phyloP scores from a whole-genome alignment of 116 monocot species.

The Phalaenopsis hybrid region DNA sequence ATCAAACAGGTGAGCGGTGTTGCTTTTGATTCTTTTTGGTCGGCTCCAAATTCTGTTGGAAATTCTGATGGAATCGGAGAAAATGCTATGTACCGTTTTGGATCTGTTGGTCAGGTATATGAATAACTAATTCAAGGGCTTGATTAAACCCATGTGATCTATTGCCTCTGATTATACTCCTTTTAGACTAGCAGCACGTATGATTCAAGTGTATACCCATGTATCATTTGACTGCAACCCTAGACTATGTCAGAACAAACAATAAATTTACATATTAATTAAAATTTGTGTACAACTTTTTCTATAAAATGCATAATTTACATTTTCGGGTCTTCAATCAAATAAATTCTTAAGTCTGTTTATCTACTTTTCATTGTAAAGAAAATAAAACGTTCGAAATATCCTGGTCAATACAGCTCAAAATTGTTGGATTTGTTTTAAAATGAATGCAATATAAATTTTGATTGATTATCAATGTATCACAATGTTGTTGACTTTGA shows the following conservation, averaged over 20 bases:
- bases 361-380: background rate
- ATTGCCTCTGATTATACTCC: background rate
- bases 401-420: too few species aligned
- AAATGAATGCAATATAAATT: too few species aligned
- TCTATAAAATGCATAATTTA: background rate
- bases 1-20: constrained; percentile 84
- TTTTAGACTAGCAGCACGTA: background rate
- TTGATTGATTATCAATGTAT: too few species aligned
- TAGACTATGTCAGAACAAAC: background rate
- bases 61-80: constrained; percentile 54
- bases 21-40: constrained; percentile 91
- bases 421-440: too few species aligned
- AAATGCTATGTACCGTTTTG: constrained; percentile 76
- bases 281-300: background rate
- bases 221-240: background rate
- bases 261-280: background rate
- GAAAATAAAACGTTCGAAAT: too few species aligned
- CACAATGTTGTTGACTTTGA: too few species aligned
- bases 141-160: background rate
- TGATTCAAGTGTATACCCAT: background rate
- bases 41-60: constrained; percentile 45
- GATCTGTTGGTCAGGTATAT: constrained; percentile 87
- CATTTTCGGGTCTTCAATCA: background rate
- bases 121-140: background rate
- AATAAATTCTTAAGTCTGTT: background rate